Conservation (phyloP, 1,284 basidiomycete genomes). For the Butyriboletus appendiculatus region DNA sequence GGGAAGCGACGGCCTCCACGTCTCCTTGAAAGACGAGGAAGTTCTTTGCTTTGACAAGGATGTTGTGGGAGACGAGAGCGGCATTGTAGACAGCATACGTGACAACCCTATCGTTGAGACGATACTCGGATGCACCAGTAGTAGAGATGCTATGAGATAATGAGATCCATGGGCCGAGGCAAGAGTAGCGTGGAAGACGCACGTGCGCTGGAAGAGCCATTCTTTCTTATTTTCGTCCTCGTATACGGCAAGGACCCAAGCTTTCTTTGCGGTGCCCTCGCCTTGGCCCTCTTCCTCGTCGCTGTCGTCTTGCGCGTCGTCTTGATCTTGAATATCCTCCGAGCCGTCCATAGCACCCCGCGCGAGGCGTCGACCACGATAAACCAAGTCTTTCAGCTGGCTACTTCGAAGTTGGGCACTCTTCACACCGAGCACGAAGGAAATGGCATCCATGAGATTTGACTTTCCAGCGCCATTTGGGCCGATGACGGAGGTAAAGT, state of each 20-base stretch:
- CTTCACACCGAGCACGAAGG: slow-evolving; percentile 97
- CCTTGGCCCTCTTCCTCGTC: slow-evolving; percentile 62
- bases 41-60: slow-evolving; percentile 99
- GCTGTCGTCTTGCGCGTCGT: slow-evolving; percentile 45
- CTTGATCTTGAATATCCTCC: slow-evolving; percentile 47
- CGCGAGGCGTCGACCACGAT: slow-evolving; percentile 83
- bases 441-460: slow-evolving; percentile 99
- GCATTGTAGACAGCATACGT: slow-evolving; percentile 86
- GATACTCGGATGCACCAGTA: slow-evolving; percentile 86
- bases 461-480: slow-evolving; percentile 99
- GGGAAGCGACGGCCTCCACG: slow-evolving; percentile 96
- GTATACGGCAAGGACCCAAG: slow-evolving; percentile 95
- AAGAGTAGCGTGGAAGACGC: slow-evolving; percentile 34
- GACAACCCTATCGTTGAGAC: slow-evolving; percentile 76
- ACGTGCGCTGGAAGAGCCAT: slow-evolving; percentile 92
- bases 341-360: slow-evolving; percentile 52
- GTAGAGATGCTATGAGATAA: slow-evolving; percentile 72
- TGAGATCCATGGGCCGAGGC: slow-evolving; percentile 4
- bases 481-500: slow-evolving; percentile 95
- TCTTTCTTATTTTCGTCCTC: slow-evolving; percentile 77
- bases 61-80: slow-evolving; percentile 86
- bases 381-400: slow-evolving; percentile 94
- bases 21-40: slow-evolving; percentile 99
- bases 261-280: slow-evolving; percentile 85
- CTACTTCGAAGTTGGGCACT: slow-evolving; percentile 91